Evolutionary conservation across 176 grass and related monocot genomes (phyloP), one percentile per base, ranked within the genome.

Genomic region (Saccharum spontaneum): DNA sequence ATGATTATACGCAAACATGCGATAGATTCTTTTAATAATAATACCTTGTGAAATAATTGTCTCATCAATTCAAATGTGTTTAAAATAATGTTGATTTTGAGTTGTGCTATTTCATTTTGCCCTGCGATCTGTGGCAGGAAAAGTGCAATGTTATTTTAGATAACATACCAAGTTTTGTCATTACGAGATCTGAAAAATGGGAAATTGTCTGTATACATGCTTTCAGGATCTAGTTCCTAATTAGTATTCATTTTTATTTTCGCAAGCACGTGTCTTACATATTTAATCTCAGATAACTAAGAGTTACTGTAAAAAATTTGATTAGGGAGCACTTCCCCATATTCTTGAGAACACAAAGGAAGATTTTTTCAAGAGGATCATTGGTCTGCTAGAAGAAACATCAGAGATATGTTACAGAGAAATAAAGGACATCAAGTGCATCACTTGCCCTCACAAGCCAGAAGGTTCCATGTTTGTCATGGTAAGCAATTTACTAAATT

Each of bases 301-400:
- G 54, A 10, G 7, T 26, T 62, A 24, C 2, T 26, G 50, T 54
- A 26, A 26, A 26, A 26, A 61, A 24, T 1, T 12, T 62, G n/a
- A 61, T 26, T 76, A 97, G 94, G 92, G 64, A 26, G 94, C 92
- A 73, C 18, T 97, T 75, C 92, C 94, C 23, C 48, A 81, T 48
- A 94, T 97, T 63, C 49, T 97, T 30, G 55, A 92, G 55, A 91
- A 94, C 20, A 94, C 94, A 5, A 86, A 89, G 54, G 81, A 83
- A 69, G 90, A 91, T 57, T 97, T 94, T 70, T 97, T 97, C 57
- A 87, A 86, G 34, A 92, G 84, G 31, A 92, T 89, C 59, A 62
- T 62, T 62, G 59, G 59, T 62, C 59, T 62, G 59, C 59, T 62
- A 62, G 59, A 0, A 1, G 59, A 62, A 62, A 62, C 59, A 24